phyloP scores from a whole-genome alignment of 192 early-diverging fungal species.

The Helicostylum pulchrum region DNA sequence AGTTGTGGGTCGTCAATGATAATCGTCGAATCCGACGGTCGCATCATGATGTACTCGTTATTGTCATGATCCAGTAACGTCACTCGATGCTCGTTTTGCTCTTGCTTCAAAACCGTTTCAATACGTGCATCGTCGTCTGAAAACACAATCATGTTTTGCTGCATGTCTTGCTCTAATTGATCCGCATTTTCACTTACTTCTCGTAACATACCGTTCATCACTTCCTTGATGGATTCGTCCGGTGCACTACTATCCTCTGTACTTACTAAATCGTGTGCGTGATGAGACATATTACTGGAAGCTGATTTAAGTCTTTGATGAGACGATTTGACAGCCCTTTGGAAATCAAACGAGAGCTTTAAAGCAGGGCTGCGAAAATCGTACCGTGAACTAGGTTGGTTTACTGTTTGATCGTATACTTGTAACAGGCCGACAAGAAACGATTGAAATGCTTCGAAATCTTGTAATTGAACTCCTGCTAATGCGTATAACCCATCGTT shows the following conservation, averaged over 20 bases:
- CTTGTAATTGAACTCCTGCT: slow-evolving; percentile 20
- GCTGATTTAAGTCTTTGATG: slow-evolving; percentile 17
- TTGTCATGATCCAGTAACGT: slow-evolving; percentile 50
- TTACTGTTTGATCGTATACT: slow-evolving; percentile 27
- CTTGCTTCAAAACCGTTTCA: slow-evolving; percentile 42
- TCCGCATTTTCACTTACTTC: slow-evolving; percentile 43
- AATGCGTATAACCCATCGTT: slow-evolving; percentile 6
- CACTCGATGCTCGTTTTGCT: slow-evolving; percentile 17
- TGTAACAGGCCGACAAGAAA: slow-evolving; percentile 31
- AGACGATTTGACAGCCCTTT: slow-evolving; percentile 29
- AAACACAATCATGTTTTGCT: slow-evolving; percentile 29
- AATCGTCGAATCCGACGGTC: slow-evolving; percentile 42
- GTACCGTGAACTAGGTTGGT: slow-evolving; percentile 8
- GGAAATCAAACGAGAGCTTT: slow-evolving; percentile 31
- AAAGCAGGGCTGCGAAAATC: slow-evolving; percentile 30
- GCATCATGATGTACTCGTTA: slow-evolving; percentile 53
- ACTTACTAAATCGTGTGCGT: background rate
- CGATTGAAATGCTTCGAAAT: slow-evolving; percentile 32
- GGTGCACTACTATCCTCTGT: slow-evolving; percentile 8
- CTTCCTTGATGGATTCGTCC: slow-evolving; percentile 19
- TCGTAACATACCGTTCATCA: slow-evolving; percentile 37
- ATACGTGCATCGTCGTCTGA: slow-evolving; percentile 21
- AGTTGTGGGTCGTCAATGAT: slow-evolving; percentile 47
- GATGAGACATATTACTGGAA: background rate
- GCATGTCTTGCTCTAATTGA: slow-evolving; percentile 41